Percentiles rank a stretch among this genome's conserved stretches.
These are phyloP conservation scores for Colletotrichum eremochloae DNA, from an alignment of 2,329 filamentous ascomycete genomes.

Conservation along the genomic window DNA sequence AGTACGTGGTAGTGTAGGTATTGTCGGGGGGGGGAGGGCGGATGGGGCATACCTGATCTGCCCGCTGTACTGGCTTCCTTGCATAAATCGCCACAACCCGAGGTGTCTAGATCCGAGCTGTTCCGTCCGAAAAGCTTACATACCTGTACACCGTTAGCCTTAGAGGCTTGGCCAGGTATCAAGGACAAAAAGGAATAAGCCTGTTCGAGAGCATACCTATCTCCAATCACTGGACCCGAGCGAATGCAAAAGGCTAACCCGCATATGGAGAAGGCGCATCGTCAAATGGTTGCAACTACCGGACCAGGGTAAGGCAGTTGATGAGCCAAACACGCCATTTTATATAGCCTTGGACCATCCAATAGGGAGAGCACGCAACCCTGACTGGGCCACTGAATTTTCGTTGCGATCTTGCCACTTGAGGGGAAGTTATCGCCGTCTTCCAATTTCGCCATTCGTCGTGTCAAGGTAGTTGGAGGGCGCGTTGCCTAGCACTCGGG, in stretches of 20 bases:
- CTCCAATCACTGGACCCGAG: not conserved
- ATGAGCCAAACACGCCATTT: not conserved
- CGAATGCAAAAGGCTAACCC: constrained; percentile 1
- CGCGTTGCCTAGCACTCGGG: not conserved
- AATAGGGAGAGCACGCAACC: constrained; percentile 3
- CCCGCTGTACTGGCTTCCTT: constrained; percentile 22
- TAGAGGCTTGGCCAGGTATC: constrained; percentile 8
- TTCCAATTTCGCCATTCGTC: not conserved
- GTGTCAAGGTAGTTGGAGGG: not conserved
- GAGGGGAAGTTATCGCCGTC: not conserved
- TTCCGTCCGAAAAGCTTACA: constrained; percentile 36
- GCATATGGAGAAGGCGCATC: not conserved
- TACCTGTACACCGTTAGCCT: constrained; percentile 6
- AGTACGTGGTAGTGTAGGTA: not conserved
- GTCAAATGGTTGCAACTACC: not conserved
- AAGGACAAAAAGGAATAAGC: constrained; percentile 11
- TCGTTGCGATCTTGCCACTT: not conserved
- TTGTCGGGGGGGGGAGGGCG: not conserved
- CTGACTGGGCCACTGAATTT: not conserved
- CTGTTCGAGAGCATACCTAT: not conserved
- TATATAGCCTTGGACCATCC: not conserved
- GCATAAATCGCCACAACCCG: constrained; percentile 34
- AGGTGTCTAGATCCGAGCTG: constrained; percentile 31
- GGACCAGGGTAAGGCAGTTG: not conserved
- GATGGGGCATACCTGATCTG: constrained; percentile 3